Evolutionary conservation across 2,329 filamentous ascomycete species (phyloP).

Genomic region (Chaetomium strumarium): DNA sequence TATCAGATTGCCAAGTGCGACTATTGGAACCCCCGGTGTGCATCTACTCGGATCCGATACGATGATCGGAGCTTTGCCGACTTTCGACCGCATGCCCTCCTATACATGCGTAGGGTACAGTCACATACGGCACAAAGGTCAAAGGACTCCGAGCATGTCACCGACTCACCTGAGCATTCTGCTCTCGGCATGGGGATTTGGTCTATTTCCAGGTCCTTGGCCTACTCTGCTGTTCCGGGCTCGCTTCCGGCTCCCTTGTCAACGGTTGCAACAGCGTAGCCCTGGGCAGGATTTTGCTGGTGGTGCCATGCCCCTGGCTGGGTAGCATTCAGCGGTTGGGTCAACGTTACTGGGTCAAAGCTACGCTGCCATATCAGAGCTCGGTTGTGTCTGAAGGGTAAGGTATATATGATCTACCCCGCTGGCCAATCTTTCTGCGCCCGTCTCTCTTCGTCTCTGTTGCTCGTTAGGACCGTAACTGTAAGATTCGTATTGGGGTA

Average conservation of each 20-base stretch:
- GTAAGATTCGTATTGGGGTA: no score
- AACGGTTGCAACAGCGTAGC: not conserved
- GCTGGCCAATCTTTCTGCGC: no score
- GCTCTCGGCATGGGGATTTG: not conserved
- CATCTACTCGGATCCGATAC: constrained; percentile 8
- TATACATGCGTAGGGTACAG: no score
- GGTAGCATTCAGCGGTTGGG: not conserved
- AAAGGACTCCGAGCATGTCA: not conserved
- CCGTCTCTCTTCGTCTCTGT: no score
- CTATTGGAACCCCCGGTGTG: constrained; percentile 4
- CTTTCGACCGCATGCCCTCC: no score
- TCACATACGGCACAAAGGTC: not conserved
- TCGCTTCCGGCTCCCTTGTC: not conserved
- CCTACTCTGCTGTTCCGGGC: not conserved
- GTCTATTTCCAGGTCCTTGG: not conserved
- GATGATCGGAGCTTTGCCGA: not conserved
- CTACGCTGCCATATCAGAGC: not conserved
- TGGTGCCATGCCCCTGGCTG: not conserved
- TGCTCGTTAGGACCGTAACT: no score
- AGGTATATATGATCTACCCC: no score
- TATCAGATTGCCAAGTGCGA: no score
- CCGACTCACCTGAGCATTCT: not conserved
- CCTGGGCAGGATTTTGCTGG: not conserved
- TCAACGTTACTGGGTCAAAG: not conserved
- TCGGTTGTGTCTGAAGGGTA: no score